Base-by-base conservation (phyloP, 116 monocot species). In the Phalaenopsis hybrid region DNA sequence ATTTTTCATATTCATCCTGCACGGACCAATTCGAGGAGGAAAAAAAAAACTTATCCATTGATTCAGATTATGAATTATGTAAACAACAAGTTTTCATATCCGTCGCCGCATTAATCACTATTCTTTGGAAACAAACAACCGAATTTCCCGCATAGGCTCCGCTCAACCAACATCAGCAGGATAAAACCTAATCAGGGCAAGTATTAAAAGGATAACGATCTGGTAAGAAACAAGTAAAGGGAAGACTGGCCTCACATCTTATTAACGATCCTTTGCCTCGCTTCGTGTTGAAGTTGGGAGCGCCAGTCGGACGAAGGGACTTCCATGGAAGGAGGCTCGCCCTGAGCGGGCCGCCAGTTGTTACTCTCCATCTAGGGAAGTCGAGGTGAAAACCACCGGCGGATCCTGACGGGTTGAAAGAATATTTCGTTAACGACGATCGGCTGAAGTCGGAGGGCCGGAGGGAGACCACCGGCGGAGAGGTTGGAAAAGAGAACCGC, bases 211-310 rank as follows among this genome's bases (percentile, higher is more conserved):
- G 46, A 21, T 46, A 75, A 45, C 45, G 46, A 46, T 46, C 44
- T 20, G 18, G n/a, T 20, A n/a, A 3, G 34, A 75, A 44, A 20
- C 7, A n/a, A 9, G 28, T 1, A 45, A 33, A 20, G 21, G 6
- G 75, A 41, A 6, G 20, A 50, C 52, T 17, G 12, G 44, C 3
- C 49, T 77, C 28, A 77, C 81, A 81, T 81, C 74, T 75, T 74
- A 74, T 81, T 81, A 17, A 74, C 75, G 81, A 75, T 75, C 58
- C 81, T 33, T 23, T 81, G 81, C 44, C 81, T 37, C 37, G 59
- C 75, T 37, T 46, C 75, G 15, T 75, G 81, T 57, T 59, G 81
- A 9, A 81, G 81, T 75, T 75, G 59, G 12, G 21, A 52, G 75
- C 81, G 34, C 75, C 74, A 81, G 75, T 81, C 81, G 41, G 43